These are phyloP conservation scores for Magnolia officinalis DNA, from an alignment of 164 flowering plant genomes.

Conservation along the genomic window DNA sequence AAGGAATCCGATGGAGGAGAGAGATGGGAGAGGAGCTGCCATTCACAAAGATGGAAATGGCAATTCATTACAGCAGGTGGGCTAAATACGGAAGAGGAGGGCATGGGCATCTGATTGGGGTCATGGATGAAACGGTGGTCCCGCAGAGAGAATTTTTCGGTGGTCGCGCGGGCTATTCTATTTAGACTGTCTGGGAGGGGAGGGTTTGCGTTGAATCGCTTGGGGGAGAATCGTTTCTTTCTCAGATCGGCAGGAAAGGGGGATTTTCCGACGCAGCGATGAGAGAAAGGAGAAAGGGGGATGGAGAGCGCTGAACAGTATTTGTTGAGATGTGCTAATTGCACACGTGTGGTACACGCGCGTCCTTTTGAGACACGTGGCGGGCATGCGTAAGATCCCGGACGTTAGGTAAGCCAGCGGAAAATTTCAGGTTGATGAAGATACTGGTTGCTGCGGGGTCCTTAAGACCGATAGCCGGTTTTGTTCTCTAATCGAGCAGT, in stretches of 20 bases:
- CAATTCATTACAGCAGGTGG: background rate
- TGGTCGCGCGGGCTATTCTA: background rate
- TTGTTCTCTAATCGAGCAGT: no score
- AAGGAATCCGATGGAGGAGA: slow-evolving; percentile 4
- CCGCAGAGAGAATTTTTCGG: background rate
- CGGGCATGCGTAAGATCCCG: no score
- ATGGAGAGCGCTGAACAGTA: no score
- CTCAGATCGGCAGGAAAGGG: background rate
- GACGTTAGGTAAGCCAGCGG: no score
- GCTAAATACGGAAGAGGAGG: background rate
- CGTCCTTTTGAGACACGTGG: no score
- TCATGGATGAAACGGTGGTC: background rate
- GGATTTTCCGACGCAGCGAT: no score
- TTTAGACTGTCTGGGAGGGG: background rate
- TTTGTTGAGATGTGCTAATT: no score
- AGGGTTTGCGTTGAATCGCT: background rate
- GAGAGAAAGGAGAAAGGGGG: background rate
- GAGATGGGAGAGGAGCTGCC: background rate
- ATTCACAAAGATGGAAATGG: background rate
- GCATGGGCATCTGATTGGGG: background rate
- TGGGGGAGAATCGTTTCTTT: background rate
- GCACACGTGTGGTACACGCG: no score
- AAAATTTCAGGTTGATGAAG: no score
- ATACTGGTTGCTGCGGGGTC: no score
- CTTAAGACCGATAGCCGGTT: no score